A percentile compares a stretch with the other conserved stretches of the same genome.
Evolutionary conservation across 2,329 filamentous ascomycete genomes (phyloP).

Genomic region (Fusarium solani-melongenae): DNA sequence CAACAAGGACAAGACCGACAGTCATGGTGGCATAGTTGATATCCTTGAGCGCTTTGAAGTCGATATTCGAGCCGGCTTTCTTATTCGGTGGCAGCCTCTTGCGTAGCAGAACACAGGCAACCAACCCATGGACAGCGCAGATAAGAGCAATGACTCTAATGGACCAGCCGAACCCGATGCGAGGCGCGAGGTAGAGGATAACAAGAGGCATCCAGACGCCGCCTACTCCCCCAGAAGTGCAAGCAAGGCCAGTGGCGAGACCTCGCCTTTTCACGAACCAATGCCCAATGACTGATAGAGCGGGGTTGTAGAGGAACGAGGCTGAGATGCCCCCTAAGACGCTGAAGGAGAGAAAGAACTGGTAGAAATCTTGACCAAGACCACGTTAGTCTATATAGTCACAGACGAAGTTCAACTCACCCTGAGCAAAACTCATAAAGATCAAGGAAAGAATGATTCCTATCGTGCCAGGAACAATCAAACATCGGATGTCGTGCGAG

Average conservation of each 20-base stretch:
- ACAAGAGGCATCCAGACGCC: slow-evolving; percentile 62
- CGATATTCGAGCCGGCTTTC: slow-evolving; percentile 56
- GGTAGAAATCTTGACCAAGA: slow-evolving; percentile 66
- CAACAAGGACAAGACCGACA: slow-evolving; percentile 61
- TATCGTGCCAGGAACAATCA: neutral
- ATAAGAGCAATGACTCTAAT: slow-evolving; percentile 46
- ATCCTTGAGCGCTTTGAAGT: slow-evolving; percentile 63
- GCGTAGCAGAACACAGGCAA: slow-evolving; percentile 47
- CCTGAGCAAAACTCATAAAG: neutral
- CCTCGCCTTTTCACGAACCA: slow-evolving; percentile 74
- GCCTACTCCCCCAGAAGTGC: slow-evolving; percentile 71
- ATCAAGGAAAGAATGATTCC: neutral
- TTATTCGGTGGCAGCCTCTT: slow-evolving; percentile 61
- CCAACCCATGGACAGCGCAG: slow-evolving; percentile 27
- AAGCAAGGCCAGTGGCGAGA: slow-evolving; percentile 75
- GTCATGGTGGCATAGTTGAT: slow-evolving; percentile 61
- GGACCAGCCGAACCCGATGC: slow-evolving; percentile 45
- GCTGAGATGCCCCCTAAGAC: slow-evolving; percentile 72
- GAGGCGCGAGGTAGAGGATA: slow-evolving; percentile 41
- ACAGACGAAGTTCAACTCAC: neutral
- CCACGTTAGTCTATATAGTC: slow-evolving; percentile 48
- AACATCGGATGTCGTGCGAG: neutral
- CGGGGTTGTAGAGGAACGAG: slow-evolving; percentile 76
- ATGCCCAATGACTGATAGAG: slow-evolving; percentile 74
- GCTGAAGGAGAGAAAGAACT: slow-evolving; percentile 77